Evolutionary conservation across 2,329 filamentous ascomycete species (phyloP).

Genomic region (Ophiostoma sp.): DNA sequence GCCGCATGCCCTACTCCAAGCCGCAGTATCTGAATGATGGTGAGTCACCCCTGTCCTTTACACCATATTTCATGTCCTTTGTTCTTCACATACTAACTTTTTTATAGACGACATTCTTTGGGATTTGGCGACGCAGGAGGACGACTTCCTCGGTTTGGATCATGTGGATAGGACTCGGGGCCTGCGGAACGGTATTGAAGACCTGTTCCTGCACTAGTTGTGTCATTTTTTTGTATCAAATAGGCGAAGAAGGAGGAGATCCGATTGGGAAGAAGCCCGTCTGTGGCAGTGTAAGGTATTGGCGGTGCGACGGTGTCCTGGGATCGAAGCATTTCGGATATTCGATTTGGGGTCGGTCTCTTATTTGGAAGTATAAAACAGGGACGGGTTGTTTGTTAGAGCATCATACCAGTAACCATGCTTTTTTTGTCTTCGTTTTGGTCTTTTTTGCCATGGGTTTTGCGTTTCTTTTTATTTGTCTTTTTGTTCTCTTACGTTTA

Average conservation of each 20-base stretch:
- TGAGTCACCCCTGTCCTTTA: constrained; percentile 47
- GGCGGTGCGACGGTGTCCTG: not conserved
- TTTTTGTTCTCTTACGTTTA: not conserved
- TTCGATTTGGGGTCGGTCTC: not conserved
- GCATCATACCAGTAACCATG: constrained; percentile 26
- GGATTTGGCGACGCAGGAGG: constrained; percentile 53
- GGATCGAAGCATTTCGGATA: not conserved
- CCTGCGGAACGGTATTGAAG: constrained; percentile 60
- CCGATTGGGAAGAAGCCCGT: not conserved
- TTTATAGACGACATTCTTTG: constrained; percentile 59
- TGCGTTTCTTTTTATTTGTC: not conserved
- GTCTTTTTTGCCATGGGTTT: not conserved
- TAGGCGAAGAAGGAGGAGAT: not conserved
- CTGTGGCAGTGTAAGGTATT: not conserved
- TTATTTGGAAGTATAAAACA: constrained; percentile 15
- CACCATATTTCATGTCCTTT: not conserved
- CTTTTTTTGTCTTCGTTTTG: constrained; percentile 10
- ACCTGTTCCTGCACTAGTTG: constrained; percentile 57
- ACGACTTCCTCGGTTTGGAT: constrained; percentile 65
- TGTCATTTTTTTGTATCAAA: not conserved
- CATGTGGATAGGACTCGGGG: constrained; percentile 63
- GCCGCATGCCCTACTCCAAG: constrained; percentile 70
- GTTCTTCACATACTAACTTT: constrained; percentile 31
- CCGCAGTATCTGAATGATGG: constrained; percentile 85
- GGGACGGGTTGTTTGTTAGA: constrained; percentile 16